Percentiles rank a stretch among this genome's conserved stretches.
Evolutionary conservation across 805 yeast species (phyloP).

Genomic region (Ogataea polymorpha): DNA sequence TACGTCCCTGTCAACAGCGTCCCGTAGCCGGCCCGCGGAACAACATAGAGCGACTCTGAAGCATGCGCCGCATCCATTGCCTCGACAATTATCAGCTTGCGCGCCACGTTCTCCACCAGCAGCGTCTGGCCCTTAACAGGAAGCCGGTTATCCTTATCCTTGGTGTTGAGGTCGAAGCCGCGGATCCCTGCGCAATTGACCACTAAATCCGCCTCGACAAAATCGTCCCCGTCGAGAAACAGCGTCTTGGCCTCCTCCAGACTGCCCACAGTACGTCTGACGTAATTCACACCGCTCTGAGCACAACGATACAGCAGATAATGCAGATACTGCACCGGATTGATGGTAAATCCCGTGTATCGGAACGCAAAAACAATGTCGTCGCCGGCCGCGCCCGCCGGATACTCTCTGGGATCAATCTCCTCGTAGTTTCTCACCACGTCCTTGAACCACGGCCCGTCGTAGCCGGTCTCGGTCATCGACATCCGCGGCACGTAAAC

Average conservation of each 20-base stretch:
- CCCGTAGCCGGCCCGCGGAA: conserved; percentile 70
- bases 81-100: conserved; percentile 34
- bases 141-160: conserved; percentile 38
- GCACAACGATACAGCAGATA: conserved; percentile 46
- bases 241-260: conserved; percentile 33
- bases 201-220: conserved; percentile 40
- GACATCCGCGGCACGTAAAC: conserved; percentile 30
- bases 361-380: conserved; percentile 42
- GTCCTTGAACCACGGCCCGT: conserved; percentile 39
- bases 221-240: conserved; percentile 16
- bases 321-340: conserved; percentile 54
- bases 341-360: conserved; percentile 61
- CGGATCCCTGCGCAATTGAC: conserved; percentile 55
- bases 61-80: conserved; percentile 31
- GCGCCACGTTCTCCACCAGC: conserved; percentile 45
- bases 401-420: conserved; percentile 31
- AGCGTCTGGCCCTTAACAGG: conserved; percentile 61
- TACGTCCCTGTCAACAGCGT: conserved; percentile 55
- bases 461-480: conserved; percentile 26
- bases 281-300: conserved; percentile 44
- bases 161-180: conserved; percentile 44
- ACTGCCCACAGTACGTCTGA: conserved; percentile 38
- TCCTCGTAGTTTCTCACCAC: conserved; percentile 35
- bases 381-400: conserved; percentile 26
- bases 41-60: conserved; percentile 50